Base-by-base conservation (phyloP, 345 rosid genomes). In the Aurinia saxatilis region DNA sequence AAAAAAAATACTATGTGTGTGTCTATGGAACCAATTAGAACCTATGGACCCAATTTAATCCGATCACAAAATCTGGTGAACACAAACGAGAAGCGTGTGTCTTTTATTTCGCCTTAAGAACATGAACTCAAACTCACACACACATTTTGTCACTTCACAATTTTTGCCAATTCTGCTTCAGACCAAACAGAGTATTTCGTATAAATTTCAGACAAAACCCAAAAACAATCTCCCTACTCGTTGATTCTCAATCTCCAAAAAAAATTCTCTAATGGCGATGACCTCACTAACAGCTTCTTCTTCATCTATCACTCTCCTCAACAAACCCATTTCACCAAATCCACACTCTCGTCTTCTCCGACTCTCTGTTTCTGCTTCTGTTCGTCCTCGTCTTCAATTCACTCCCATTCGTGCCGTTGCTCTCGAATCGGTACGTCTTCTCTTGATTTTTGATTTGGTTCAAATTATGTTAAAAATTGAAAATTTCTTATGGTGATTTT, bases 361-460 rank as follows among this genome's bases (percentile, higher is more conserved):
- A 8, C 74, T 53, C 54, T 63, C n/a, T n/a, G n/a, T n/a, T 4
- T 21, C 85, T 44, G 12, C 42, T 41, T 44, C 70, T 39, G 10
- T 33, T 68, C 65, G 75, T 16, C 53, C 59, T 50, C 69, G 72
- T 45, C 68, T 58, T 44, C 70, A 57, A 52, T 64, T 73, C 40
- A 16, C 51, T 1, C 5, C 71, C n/a, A 50, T 73, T 49, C 74
- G 73, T 2, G 73, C 80, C 30, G 65, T 79, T 33, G 64, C 81
- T 74, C 57, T 67, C 11, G 71, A 87, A 73, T 65, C 77, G 62
- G 95, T 82, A 42, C 33, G 33, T 16, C 21, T 51, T n/a, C 49
- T 53, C 54, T n/a, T 17, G 14, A 9, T 10, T 27, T n/a, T 17
- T 11, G 47, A 45, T 23, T 68, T 36, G 49, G n/a, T 31, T 52